A percentile compares a stretch with the other conserved stretches of the same genome.
phyloP scores from a whole-genome alignment of 345 rosid genomes.

The Corchorus olitorius region DNA sequence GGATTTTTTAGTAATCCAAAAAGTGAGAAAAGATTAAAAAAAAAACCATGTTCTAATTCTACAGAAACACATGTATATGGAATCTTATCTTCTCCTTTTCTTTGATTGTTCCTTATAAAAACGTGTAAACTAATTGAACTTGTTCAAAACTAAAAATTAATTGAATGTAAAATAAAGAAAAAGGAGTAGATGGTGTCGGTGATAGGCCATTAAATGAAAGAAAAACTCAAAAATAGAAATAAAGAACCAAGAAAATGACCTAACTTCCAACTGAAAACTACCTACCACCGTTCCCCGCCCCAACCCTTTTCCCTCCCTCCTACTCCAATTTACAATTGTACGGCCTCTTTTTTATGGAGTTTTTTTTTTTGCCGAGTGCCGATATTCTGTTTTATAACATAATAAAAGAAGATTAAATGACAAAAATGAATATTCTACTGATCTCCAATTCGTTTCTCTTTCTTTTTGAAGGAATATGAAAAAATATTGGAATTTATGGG shows the following conservation, averaged over 20 bases:
- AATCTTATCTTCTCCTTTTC: not conserved
- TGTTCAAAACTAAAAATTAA: not conserved
- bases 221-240: not conserved
- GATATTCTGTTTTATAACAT: not conserved
- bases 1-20: too few relatives aligned
- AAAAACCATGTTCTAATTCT: too few relatives aligned
- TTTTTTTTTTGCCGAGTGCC: too few relatives aligned
- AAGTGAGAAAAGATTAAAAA: too few relatives aligned
- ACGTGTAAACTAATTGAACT: not conserved
- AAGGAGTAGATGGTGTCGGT: not conserved
- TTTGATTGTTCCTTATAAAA: not conserved
- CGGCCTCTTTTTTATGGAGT: too few relatives aligned
- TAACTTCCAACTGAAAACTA: constrained; percentile 46
- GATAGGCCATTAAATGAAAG: not conserved
- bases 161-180: not conserved
- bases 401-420: too few relatives aligned
- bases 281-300: constrained; percentile 32
- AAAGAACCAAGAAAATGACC: constrained; percentile 5
- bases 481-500: not conserved
- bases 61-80: too few relatives aligned
- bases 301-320: not conserved
- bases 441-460: not conserved
- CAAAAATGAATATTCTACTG: not conserved
- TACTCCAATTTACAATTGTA: not conserved
- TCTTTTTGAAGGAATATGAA: too few relatives aligned